Conservation (phyloP, 192 early-diverging fungal genomes). For the Coemansia sp. region DNA sequence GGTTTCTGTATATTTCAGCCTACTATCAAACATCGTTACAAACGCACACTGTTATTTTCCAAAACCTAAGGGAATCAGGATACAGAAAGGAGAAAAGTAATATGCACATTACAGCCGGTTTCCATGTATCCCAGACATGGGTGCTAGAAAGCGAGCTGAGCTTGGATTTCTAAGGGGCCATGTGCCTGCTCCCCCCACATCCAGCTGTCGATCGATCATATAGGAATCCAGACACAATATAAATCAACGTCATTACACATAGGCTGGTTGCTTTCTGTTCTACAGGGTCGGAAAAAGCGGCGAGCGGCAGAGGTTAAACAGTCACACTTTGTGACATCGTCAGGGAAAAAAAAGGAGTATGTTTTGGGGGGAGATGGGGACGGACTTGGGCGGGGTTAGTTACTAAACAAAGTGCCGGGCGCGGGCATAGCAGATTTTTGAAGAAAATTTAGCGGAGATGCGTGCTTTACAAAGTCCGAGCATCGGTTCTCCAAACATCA, state of each 20-base stretch:
- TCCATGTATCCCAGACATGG: neutral
- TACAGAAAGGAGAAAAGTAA: neutral
- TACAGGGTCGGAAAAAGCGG: no score
- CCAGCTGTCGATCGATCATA: conserved; percentile 1
- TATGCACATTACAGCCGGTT: conserved; percentile 8
- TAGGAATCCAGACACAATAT: conserved; percentile 5
- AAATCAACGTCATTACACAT: no score
- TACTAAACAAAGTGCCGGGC: conserved; percentile 3
- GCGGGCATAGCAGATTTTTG: no score
- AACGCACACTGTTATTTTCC: neutral
- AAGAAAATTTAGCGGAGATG: no score
- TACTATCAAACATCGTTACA: conserved; percentile 7
- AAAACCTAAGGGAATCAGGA: neutral
- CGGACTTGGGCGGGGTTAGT: conserved; percentile 10
- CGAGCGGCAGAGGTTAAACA: no score
- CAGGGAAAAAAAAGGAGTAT: neutral
- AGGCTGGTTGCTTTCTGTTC: no score
- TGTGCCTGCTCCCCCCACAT: conserved; percentile 1
- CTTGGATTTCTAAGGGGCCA: neutral
- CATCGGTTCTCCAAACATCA: no score
- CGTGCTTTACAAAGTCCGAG: no score
- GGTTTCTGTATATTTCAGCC: neutral
- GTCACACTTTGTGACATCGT: no score
- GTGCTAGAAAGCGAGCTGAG: conserved; percentile 5
- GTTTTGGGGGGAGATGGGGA: neutral